Evolutionary conservation across 306 rosid species (phyloP).

Genomic region (Mucuna pruriens): DNA sequence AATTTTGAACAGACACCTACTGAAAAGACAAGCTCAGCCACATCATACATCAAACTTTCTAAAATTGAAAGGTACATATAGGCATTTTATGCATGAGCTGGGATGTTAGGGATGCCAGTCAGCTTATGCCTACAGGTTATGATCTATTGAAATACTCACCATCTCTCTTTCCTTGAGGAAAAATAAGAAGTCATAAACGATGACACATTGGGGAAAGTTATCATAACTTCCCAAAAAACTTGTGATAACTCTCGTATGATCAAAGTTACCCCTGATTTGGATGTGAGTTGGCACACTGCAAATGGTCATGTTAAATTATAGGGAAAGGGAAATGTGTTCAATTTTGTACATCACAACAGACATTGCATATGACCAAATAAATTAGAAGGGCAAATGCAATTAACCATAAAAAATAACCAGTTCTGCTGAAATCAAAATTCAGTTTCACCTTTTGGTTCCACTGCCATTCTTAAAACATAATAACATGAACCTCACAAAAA

Average conservation of each 20-base stretch:
- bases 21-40: background rate
- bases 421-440: conserved; percentile 9
- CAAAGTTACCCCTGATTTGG: conserved; percentile 6
- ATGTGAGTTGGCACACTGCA: background rate
- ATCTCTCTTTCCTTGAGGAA: background rate
- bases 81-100: background rate
- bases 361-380: conserved; percentile 3
- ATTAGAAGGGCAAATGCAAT: background rate
- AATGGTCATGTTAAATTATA: conserved; percentile 1
- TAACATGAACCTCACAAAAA: conserved; percentile 23
- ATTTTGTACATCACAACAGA: background rate
- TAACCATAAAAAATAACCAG: conserved; percentile 4
- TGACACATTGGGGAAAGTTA: background rate
- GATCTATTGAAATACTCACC: background rate
- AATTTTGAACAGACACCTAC: background rate
- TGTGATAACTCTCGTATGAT: conserved; percentile 1
- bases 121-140: background rate
- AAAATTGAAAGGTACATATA: background rate
- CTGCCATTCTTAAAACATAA: conserved; percentile 1
- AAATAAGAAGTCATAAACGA: background rate
- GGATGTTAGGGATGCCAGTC: background rate
- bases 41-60: background rate
- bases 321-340: background rate
- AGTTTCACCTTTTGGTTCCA: background rate
- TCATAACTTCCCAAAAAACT: background rate